Conservation (phyloP, 805 yeast genomes). For the Starmerella kuoi region DNA sequence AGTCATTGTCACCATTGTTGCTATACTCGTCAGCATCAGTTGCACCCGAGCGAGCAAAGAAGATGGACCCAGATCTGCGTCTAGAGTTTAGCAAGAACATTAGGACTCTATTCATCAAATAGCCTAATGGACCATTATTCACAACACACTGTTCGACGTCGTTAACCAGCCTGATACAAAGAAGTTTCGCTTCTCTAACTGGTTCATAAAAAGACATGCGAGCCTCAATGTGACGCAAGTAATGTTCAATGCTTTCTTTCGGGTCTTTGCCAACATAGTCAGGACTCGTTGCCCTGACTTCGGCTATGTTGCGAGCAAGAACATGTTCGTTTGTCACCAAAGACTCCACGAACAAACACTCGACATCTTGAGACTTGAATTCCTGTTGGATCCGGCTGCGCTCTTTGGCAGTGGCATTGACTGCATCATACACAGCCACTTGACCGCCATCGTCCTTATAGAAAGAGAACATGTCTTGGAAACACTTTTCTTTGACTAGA, state of each 20-base stretch:
- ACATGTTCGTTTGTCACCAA: constrained; percentile 61
- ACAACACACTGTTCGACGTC: constrained; percentile 77
- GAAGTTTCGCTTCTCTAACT: constrained; percentile 48
- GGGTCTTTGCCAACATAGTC: constrained; percentile 73
- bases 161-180: constrained; percentile 76
- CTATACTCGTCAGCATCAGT: constrained; percentile 40
- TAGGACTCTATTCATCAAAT: constrained; percentile 78
- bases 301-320: constrained; percentile 62
- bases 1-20: constrained; percentile 66
- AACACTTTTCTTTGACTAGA: constrained; percentile 48
- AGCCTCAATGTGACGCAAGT: constrained; percentile 53
- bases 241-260: constrained; percentile 63
- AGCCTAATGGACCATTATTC: constrained; percentile 74
- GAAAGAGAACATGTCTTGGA: constrained; percentile 56
- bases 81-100: constrained; percentile 85
- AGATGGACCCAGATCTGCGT: constrained; percentile 79
- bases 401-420: constrained; percentile 65
- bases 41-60: constrained; percentile 51
- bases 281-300: constrained; percentile 69
- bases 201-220: constrained; percentile 64
- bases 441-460: constrained; percentile 65
- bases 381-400: constrained; percentile 41
- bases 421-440: constrained; percentile 92
- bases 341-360: constrained; percentile 78
- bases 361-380: constrained; percentile 50